Base-by-base conservation (phyloP, 176 grass and related monocot genomes). In the Aegilops tauschii region DNA sequence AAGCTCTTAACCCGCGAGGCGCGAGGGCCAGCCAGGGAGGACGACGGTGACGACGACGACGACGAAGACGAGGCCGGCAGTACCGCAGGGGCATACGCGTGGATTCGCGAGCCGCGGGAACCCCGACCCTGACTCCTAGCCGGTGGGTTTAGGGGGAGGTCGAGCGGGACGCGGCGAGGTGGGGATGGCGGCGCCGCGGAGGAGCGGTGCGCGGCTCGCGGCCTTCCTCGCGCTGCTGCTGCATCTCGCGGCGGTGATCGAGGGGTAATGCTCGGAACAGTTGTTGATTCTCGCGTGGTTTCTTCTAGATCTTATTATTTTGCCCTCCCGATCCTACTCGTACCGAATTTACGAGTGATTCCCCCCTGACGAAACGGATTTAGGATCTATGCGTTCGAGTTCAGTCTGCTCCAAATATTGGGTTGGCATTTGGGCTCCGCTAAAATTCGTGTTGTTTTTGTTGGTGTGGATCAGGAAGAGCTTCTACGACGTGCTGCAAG, bases 401-500 rank as follows among this genome's bases (percentile, higher is more conserved):
- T 30, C 59, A 1, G 18, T 20, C 18, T 58, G 18, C 0, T 58
- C 18, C 54, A 58, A 58, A 58, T 58, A 20, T 17, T 1, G 58
- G n/a, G 12, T 65, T 2, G 39, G 80, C 32, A 40, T 12, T 84
- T 32, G 13, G 29, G 62, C 27, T 34, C 27, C 54, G 12, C 50
- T 88, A 29, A 54, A 23, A 29, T 64, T 29, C 25, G 4, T 35
- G 44, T 23, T 21, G 40, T 31, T 36, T 69, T 58, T 30, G 14
- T 56, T 69, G n/a, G 12, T 25, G 0, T 71, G 52, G 25, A 64
- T 75, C 85, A 99, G 97, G 54, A 99, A 99, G 88, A 99, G 73
- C 85, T 99, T 90, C 88, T 99, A 99, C 90, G 97, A 99, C 87
- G 78, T 96, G 61, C 85, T 99, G 64, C 92, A 96, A 85, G 92